These are phyloP conservation scores for Hyphodiscus hymeniophilus DNA, from an alignment of 495 filamentous ascomycete genomes.

Conservation along the genomic window DNA sequence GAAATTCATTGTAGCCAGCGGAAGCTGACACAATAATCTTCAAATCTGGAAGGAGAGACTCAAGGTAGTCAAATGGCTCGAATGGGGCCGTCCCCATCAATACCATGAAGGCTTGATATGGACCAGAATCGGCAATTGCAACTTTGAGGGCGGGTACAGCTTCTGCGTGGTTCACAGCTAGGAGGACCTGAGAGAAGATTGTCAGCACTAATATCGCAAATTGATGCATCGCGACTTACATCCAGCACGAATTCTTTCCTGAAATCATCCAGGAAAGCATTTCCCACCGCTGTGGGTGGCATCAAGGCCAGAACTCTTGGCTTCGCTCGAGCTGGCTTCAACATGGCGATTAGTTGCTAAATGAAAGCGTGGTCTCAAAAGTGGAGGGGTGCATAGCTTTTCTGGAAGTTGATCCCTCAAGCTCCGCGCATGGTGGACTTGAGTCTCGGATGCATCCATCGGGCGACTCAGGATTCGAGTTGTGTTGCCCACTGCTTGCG, in stretches of 20 bases:
- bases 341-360: neutral
- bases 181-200: neutral
- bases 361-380: neutral
- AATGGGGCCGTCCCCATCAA: conserved; percentile 32
- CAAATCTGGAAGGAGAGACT: conserved; percentile 20
- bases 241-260: conserved; percentile 2
- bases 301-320: conserved; percentile 8
- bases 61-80: conserved; percentile 33
- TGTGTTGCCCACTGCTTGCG: too few relatives aligned
- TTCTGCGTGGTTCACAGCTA: conserved; percentile 4
- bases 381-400: too few relatives aligned
- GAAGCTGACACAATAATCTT: conserved; percentile 29
- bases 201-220: neutral
- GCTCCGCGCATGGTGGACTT: too few relatives aligned
- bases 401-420: too few relatives aligned
- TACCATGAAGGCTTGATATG: conserved; percentile 30
- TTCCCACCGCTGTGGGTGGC: neutral
- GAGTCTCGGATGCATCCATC: too few relatives aligned
- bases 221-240: neutral
- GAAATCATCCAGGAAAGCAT: conserved; percentile 3
- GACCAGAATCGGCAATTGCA: conserved; percentile 19
- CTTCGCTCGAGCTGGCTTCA: neutral
- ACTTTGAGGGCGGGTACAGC: neutral
- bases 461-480: too few relatives aligned
- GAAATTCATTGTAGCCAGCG: conserved; percentile 34